phyloP scores from a whole-genome alignment of 2,329 filamentous ascomycete genomes.

The Metarhizium humberi region DNA sequence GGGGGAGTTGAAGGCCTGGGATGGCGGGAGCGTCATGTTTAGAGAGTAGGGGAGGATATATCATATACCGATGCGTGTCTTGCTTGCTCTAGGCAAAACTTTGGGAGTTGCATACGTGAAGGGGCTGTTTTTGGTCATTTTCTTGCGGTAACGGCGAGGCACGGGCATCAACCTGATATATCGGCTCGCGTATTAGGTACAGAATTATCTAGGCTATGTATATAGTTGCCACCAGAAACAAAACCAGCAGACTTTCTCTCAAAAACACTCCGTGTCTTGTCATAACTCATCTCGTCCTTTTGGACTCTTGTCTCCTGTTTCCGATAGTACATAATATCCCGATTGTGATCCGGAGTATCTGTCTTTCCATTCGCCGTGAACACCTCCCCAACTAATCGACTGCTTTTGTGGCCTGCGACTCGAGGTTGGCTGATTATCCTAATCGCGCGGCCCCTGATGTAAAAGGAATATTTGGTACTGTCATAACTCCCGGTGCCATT shows the following conservation, averaged over 20 bases:
- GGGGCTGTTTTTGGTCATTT: too few species aligned
- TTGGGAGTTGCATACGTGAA: too few species aligned
- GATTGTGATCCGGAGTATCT: not conserved
- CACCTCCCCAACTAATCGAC: too few species aligned
- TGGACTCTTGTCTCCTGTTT: not conserved
- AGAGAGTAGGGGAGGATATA: slow-evolving; percentile 15
- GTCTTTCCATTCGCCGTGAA: not conserved
- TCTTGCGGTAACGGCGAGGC: too few species aligned
- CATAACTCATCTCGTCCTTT: not conserved
- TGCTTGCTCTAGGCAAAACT: too few species aligned
- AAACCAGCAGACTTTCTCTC: not conserved
- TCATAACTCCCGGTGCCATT: too few species aligned
- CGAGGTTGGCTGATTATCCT: too few species aligned
- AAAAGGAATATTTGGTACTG: too few species aligned
- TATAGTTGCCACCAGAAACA: not conserved
- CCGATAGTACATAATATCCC: not conserved
- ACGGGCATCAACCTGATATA: not conserved
- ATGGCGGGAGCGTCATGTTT: slow-evolving; percentile 21
- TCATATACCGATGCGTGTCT: too few species aligned
- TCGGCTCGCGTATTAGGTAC: not conserved
- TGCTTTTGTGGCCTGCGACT: too few species aligned
- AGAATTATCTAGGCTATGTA: not conserved
- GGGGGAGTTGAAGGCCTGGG: too few species aligned
- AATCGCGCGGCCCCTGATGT: too few species aligned
- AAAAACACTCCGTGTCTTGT: not conserved